Base-by-base conservation (phyloP, 306 rosid genomes). In the Senna tora region DNA sequence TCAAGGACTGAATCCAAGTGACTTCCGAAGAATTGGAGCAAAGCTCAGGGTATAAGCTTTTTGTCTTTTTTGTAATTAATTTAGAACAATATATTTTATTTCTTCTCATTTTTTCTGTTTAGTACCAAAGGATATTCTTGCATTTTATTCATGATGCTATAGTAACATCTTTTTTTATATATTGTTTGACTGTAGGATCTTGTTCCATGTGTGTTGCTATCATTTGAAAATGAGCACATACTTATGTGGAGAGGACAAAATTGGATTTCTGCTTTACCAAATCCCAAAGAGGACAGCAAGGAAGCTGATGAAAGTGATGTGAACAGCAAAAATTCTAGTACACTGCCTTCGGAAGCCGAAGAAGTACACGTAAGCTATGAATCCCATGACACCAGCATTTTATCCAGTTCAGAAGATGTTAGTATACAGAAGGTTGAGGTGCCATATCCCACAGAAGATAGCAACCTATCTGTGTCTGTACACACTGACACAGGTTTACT, bases 231-330 rank as follows among this genome's bases (percentile, higher is more conserved):
- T 21, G 97, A 94, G 82, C 91, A 88, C 85, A 81, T 91, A 80
- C 97, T 94, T 64, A 78, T 91, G 73, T 94, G 99, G 96, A 89
- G 96, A 78, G 96, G 99, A 55, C 79, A 28, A 50, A 81, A 89
- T 67, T 89, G 99, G 96, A 84, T 77, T 79, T 84, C 92, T 5
- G 65, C 90, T 60, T 53, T 89, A 28, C 81, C 81, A n/a, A 77
- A 64, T 80, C 78, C 17, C 2, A 65, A 45, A 61, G 80, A 50
- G 75, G 79, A 71, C 71, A 0, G 0, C 15, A n/a, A 65, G 77
- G 84, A 73, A 70, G 84, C 56, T 65, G 75, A 60, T 38, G 65
- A 54, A 69, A 75, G 65, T 75, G 76, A 50, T 60, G 39, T 59
- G 25, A 55, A 63, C 38, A 30, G 56, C 54, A 69, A 75, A 60